Evolutionary conservation across 176 grass and related monocot species (phyloP).

Genomic region (Oryza glaberrima): DNA sequence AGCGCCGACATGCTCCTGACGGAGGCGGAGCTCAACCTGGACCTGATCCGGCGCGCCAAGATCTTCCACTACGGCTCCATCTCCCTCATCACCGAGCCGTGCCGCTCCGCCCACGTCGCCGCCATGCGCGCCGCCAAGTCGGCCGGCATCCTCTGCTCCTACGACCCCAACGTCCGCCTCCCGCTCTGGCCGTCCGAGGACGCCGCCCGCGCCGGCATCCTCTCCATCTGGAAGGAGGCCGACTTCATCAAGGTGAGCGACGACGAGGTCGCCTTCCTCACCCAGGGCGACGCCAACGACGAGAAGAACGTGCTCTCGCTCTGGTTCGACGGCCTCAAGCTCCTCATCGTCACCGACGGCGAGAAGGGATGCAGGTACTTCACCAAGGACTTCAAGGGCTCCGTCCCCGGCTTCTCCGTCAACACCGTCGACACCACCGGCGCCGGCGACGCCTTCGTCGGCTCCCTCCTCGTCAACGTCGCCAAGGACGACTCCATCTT

Average conservation of each 20-base stretch:
- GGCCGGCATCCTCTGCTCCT: conserved; percentile 74
- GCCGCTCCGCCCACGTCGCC: conserved; percentile 71
- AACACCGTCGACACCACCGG: conserved; percentile 86
- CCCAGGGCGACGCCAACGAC: conserved; percentile 57
- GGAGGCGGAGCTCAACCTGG: conserved; percentile 69
- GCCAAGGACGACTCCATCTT: conserved; percentile 74
- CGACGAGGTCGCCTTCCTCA: conserved; percentile 87
- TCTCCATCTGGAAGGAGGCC: conserved; percentile 90
- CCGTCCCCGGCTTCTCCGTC: conserved; percentile 61
- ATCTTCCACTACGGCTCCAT: conserved; percentile 97
- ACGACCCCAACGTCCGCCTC: conserved; percentile 87
- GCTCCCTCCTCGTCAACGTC: conserved; percentile 70
- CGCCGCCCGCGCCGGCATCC: conserved; percentile 58
- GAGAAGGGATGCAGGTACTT: conserved; percentile 94
- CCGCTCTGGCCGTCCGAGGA: conserved; percentile 83
- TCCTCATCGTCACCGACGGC: conserved; percentile 89
- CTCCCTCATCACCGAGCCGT: conserved; percentile 83
- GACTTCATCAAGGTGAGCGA: conserved; percentile 98
- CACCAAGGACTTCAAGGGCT: conserved; percentile 90
- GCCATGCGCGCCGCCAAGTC: conserved; percentile 85
- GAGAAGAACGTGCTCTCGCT: conserved; percentile 77
- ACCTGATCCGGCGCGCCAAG: conserved; percentile 65
- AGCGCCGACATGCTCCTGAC: conserved; percentile 87
- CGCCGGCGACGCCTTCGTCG: conserved; percentile 89
- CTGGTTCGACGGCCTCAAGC: conserved; percentile 86